Percentiles rank a stretch among this genome's conserved stretches.
Evolutionary conservation across 176 grass and related monocot species (phyloP).

Genomic region (Triticum dicoccoides): DNA sequence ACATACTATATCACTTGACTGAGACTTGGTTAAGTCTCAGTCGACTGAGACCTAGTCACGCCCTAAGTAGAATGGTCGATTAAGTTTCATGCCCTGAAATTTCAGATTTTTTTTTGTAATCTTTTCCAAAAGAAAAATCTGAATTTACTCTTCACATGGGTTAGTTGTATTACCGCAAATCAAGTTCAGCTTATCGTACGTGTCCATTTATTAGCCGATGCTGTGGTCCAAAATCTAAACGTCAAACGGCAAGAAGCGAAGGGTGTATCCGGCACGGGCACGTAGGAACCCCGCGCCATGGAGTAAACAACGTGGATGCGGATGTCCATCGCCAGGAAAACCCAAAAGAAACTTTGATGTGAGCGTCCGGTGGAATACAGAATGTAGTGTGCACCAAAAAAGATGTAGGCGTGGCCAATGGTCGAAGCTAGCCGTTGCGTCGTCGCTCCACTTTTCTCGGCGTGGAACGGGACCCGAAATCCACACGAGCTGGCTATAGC

Average conservation of each 20-base stretch:
- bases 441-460: conserved; percentile 38
- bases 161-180: no score
- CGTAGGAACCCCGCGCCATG: background rate
- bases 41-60: no score
- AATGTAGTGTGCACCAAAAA: background rate
- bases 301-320: conserved; percentile 28
- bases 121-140: no score
- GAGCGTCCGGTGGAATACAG: conserved; percentile 9
- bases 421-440: conserved; percentile 43
- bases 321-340: conserved; percentile 14
- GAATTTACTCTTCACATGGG: no score
- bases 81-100: no score
- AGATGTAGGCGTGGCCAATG: background rate
- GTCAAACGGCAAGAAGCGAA: conserved; percentile 19
- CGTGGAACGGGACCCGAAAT: conserved; percentile 29
- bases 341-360: background rate
- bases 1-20: no score
- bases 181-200: no score
- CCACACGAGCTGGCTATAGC: conserved; percentile 14
- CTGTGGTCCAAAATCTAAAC: background rate
- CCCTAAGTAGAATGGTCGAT: no score
- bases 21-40: no score
- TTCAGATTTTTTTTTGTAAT: no score
- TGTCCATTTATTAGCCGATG: background rate
- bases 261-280: background rate